These are phyloP conservation scores for Cryptococcus sp. DNA, from an alignment of 1,284 basidiomycete species.

Conservation along the genomic window DNA sequence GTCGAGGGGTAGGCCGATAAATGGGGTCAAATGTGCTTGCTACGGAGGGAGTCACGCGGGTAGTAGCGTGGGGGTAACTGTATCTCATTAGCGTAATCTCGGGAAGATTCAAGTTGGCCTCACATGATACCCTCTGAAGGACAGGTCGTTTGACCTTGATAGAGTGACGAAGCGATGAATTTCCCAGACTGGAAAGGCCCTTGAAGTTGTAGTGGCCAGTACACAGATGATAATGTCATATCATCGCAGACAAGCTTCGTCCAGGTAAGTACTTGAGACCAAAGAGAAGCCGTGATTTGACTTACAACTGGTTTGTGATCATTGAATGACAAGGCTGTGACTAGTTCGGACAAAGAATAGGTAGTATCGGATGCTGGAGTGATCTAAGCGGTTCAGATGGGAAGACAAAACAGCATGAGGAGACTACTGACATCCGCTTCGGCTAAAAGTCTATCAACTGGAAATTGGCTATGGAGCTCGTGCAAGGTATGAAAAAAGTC, in stretches of 20 bases:
- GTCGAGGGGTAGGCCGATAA: conserved; percentile 37
- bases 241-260: conserved; percentile 35
- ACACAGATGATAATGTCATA: conserved; percentile 27
- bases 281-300: background rate
- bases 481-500: conserved; percentile 40
- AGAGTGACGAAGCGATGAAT: conserved; percentile 23
- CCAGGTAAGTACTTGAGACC: background rate
- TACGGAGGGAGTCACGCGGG: conserved; percentile 17
- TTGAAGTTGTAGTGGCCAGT: conserved; percentile 34
- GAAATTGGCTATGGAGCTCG: conserved; percentile 25
- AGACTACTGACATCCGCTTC: conserved; percentile 35
- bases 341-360: conserved; percentile 36
- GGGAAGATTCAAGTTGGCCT: conserved; percentile 7
- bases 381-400: conserved; percentile 28
- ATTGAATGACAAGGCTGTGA: conserved; percentile 20
- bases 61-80: conserved; percentile 36
- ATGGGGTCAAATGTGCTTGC: conserved; percentile 39
- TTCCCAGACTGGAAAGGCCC: conserved; percentile 31
- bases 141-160: conserved; percentile 24
- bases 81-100: background rate
- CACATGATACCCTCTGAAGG: conserved; percentile 42
- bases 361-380: conserved; percentile 39
- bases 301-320: conserved; percentile 31
- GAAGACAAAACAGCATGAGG: background rate
- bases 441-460: conserved; percentile 26